These are phyloP conservation scores for Colletotrichum euphorbiae DNA, from an alignment of 2,329 filamentous ascomycete species.

Conservation along the genomic window DNA sequence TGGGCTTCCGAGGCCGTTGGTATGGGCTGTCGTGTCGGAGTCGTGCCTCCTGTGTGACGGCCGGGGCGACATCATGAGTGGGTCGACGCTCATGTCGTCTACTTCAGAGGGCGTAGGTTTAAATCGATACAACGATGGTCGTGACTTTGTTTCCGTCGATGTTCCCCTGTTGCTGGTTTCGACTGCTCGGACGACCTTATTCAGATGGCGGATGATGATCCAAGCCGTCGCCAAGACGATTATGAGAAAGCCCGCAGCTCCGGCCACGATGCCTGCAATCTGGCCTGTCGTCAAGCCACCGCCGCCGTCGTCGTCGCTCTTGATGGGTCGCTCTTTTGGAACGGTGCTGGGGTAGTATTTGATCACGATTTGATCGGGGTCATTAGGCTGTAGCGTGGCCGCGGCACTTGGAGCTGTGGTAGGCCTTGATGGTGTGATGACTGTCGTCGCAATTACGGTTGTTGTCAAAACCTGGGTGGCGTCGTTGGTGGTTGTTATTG, in stretches of 20 bases:
- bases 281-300: slow-evolving; percentile 53
- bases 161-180: slow-evolving; percentile 49
- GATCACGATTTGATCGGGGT: slow-evolving; percentile 49
- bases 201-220: slow-evolving; percentile 63
- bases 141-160: slow-evolving; percentile 47
- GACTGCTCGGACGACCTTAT: slow-evolving; percentile 56
- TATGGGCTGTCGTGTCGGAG: slow-evolving; percentile 29
- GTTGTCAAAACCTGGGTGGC: slow-evolving; percentile 53
- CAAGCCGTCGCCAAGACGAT: slow-evolving; percentile 59
- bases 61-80: slow-evolving; percentile 50
- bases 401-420: slow-evolving; percentile 44
- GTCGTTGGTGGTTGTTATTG: slow-evolving; percentile 58
- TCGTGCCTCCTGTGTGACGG: slow-evolving; percentile 36
- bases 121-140: slow-evolving; percentile 52
- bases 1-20: slow-evolving; percentile 38
- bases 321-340: slow-evolving; percentile 53
- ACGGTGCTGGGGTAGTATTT: slow-evolving; percentile 59
- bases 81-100: slow-evolving; percentile 56
- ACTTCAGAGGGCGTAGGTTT: slow-evolving; percentile 57
- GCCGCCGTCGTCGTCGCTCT: slow-evolving; percentile 43
- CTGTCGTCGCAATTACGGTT: slow-evolving; percentile 53
- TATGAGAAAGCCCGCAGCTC: slow-evolving; percentile 60
- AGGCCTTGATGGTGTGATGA: slow-evolving; percentile 52
- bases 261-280: slow-evolving; percentile 66
- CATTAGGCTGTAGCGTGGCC: slow-evolving; percentile 42